Evolutionary conservation across 768 basidiomycete genomes (phyloP).

Genomic region (Lactifluus pinguis): DNA sequence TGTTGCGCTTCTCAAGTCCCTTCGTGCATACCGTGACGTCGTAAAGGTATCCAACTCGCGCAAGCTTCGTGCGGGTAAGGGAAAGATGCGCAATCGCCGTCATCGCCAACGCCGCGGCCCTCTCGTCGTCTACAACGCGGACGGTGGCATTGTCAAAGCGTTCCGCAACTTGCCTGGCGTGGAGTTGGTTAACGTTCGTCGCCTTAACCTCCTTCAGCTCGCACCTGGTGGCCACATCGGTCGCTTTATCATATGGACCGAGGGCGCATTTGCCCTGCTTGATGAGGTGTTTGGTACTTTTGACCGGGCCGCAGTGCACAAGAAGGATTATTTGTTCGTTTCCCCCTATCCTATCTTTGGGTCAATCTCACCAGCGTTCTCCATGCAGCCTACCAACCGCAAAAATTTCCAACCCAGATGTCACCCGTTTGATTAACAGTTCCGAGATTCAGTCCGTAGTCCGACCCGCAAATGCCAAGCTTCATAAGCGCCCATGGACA

Average conservation of each 20-base stretch:
- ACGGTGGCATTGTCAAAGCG: conserved; percentile 94
- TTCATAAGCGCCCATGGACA: conserved; percentile 90
- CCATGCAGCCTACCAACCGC: conserved; percentile 72
- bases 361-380: neutral
- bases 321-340: conserved; percentile 81
- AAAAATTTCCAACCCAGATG: conserved; percentile 95
- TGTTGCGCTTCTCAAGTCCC: conserved; percentile 81
- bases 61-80: conserved; percentile 94
- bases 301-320: conserved; percentile 75
- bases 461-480: conserved; percentile 78
- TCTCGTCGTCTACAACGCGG: conserved; percentile 93
- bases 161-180: conserved; percentile 99
- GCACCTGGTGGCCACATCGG: conserved; percentile 99
- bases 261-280: conserved; percentile 83
- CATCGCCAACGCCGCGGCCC: conserved; percentile 97
- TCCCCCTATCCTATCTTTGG: neutral
- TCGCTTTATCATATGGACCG: conserved; percentile 99
- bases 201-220: conserved; percentile 96
- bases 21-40: conserved; percentile 87
- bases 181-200: conserved; percentile 88
- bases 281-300: conserved; percentile 95
- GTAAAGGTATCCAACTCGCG: conserved; percentile 96
- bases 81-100: conserved; percentile 93
- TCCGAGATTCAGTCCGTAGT: conserved; percentile 96
- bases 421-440: conserved; percentile 96